Evolutionary conservation across 2,329 filamentous ascomycete genomes (phyloP), one percentile per base, ranked within the genome.

Genomic region (Ophiostoma perfectum): DNA sequence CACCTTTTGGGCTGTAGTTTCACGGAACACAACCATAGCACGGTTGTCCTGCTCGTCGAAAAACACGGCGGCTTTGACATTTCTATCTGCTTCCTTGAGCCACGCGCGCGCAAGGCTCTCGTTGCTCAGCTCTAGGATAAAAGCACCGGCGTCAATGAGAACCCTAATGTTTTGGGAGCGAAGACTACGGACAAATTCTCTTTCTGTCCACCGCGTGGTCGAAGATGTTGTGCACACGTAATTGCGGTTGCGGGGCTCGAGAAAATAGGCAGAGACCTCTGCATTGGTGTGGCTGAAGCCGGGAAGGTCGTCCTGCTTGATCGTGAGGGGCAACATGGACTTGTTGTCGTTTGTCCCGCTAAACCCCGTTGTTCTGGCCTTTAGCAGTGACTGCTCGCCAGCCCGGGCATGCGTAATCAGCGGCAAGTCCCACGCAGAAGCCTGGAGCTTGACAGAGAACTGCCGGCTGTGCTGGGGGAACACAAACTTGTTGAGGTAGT

Each of bases 261-360:
- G 76, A 0, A 90, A 76, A 69, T 88, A 87, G 0, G 79, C 82
- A 0, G 90, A 75, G 0, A 90, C 88, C 63, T 88, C 82, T 0
- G 87, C 87, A 68, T 88, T 90, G 0, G 87, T 90, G 64, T 89
- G 85, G 0, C 76, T 73, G 0, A 90, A 79, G 0, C 78, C 75
- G 0, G 80, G 77, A 0, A 92, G 79, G 69, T 92, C 88, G 0
- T 84, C 76, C 66, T 91, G 88, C 27, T 78, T 75, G 27, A 91
- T 85, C 0, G 81, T 86, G n/a, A 86, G 75, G 0, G 89, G 89
- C 0, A 91, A 76, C 45, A 89, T 79, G 0, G 76, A 78, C 49
- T 82, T 80, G 27, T 84, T 86, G 73, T 92, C 89, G 62, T 90
- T 91, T 0, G 90, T 92, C 0, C 89, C 89, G 7, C 86, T 89